Conservation (phyloP, 768 basidiomycete species). For the Leccinellum albellum region DNA sequence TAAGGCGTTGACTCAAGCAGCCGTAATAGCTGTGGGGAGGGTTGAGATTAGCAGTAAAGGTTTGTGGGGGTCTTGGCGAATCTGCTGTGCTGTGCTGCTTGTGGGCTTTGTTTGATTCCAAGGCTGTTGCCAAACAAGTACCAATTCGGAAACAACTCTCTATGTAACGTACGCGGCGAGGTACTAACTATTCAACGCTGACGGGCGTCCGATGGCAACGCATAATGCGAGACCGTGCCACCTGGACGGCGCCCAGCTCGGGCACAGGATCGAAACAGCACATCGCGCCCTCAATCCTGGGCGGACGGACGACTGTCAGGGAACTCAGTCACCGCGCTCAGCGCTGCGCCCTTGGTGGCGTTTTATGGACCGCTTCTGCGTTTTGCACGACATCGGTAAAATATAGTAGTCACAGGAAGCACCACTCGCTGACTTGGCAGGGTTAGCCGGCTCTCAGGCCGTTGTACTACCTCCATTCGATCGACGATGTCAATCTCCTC, state of each 20-base stretch:
- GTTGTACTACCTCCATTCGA: background rate
- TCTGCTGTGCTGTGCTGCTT: background rate
- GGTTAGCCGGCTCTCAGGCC: background rate
- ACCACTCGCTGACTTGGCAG: background rate
- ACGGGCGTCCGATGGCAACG: background rate
- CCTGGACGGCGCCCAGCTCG: background rate
- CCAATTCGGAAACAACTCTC: slow-evolving; percentile 1
- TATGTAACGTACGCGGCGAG: background rate
- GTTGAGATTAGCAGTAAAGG: background rate
- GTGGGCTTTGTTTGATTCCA: slow-evolving; percentile 23
- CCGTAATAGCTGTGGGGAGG: background rate
- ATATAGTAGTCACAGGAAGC: background rate
- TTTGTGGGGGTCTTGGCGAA: background rate
- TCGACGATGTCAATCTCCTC: background rate
- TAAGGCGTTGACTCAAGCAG: background rate
- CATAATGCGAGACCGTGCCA: background rate
- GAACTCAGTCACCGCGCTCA: background rate
- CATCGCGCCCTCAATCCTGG: background rate
- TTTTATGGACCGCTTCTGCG: background rate
- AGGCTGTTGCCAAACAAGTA: slow-evolving; percentile 29
- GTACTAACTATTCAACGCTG: background rate
- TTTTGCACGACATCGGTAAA: background rate
- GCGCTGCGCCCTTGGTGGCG: background rate
- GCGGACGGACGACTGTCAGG: background rate
- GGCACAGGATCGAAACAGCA: background rate